Percentiles rank a stretch among this genome's conserved stretches.
Evolutionary conservation across 805 yeast species (phyloP).

Genomic region (Tetrapisispora nanseiensis): DNA sequence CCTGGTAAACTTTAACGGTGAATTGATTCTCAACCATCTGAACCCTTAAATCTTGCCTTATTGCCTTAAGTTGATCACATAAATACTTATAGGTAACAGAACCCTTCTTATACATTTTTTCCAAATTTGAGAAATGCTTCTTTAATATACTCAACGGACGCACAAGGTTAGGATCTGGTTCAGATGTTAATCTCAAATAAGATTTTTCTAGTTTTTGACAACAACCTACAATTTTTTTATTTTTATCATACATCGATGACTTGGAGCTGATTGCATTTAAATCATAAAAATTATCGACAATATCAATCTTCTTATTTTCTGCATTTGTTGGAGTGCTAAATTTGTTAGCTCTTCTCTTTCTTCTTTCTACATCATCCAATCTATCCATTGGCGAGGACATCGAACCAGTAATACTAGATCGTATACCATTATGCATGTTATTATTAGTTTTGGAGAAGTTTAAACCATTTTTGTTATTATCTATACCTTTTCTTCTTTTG

Average conservation of each 20-base stretch:
- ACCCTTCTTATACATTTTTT: conserved; percentile 40
- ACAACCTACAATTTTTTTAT: conserved; percentile 48
- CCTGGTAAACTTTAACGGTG: conserved; percentile 70
- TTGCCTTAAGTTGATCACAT: conserved; percentile 83
- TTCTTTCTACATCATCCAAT: conserved; percentile 19
- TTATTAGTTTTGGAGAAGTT: not conserved
- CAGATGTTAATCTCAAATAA: conserved; percentile 80
- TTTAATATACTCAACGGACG: conserved; percentile 60
- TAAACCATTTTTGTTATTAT: not conserved
- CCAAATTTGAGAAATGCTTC: conserved; percentile 45
- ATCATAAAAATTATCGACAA: conserved; percentile 19
- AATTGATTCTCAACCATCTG: conserved; percentile 76
- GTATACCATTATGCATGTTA: not conserved
- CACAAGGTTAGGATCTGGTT: conserved; percentile 76
- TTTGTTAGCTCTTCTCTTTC: conserved; percentile 30
- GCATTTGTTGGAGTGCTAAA: conserved; percentile 15
- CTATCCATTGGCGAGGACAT: not conserved
- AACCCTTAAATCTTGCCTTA: conserved; percentile 88
- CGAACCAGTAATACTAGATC: not conserved
- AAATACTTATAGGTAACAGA: conserved; percentile 59
- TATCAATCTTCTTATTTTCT: conserved; percentile 4
- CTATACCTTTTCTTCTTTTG: not conserved
- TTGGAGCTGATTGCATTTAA: conserved; percentile 25
- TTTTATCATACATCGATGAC: conserved; percentile 26
- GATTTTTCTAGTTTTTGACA: conserved; percentile 61